Percentiles rank a stretch among this genome's conserved stretches.
These are phyloP conservation scores for Ophiostoma sp. DNA, from an alignment of 2,329 filamentous ascomycete genomes.

Conservation along the genomic window DNA sequence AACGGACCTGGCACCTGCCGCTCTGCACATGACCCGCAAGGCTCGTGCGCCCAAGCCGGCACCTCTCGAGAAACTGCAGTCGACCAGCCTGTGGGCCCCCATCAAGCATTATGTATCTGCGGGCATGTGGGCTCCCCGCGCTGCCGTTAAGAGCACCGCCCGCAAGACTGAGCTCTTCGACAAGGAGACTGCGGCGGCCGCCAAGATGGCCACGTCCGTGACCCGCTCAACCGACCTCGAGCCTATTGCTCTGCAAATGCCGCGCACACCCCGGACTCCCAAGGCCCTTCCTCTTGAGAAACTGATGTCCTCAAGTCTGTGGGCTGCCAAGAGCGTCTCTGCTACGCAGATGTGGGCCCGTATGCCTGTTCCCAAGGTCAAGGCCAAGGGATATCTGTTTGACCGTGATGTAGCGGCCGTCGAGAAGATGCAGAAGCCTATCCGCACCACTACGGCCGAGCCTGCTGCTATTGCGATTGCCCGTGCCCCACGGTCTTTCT, in stretches of 20 bases:
- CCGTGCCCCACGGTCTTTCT: constrained; percentile 30
- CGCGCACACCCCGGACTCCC: constrained; percentile 16
- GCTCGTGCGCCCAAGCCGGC: constrained; percentile 3
- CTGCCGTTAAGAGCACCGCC: not conserved
- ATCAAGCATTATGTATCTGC: not conserved
- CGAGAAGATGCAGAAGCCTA: constrained; percentile 18
- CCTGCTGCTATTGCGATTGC: constrained; percentile 33
- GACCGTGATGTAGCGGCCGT: constrained; percentile 23
- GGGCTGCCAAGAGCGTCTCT: constrained; percentile 3
- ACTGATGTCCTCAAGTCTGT: constrained; percentile 20
- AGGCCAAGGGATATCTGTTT: constrained; percentile 21
- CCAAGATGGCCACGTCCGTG: constrained; percentile 12
- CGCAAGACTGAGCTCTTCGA: constrained; percentile 21
- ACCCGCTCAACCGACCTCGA: constrained; percentile 23
- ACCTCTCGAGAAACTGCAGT: constrained; percentile 20
- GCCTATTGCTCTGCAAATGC: constrained; percentile 20
- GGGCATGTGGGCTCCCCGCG: constrained; percentile 21
- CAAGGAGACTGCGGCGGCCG: constrained; percentile 6
- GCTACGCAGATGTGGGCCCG: constrained; percentile 21
- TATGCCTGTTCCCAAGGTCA: constrained; percentile 15
- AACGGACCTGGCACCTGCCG: constrained; percentile 19
- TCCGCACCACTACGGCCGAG: constrained; percentile 27
- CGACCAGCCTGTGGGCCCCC: constrained; percentile 19
- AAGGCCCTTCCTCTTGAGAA: constrained; percentile 12
- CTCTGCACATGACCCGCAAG: constrained; percentile 22